phyloP scores from a whole-genome alignment of 192 early-diverging fungal genomes.

The Ambispora gerdemannii region DNA sequence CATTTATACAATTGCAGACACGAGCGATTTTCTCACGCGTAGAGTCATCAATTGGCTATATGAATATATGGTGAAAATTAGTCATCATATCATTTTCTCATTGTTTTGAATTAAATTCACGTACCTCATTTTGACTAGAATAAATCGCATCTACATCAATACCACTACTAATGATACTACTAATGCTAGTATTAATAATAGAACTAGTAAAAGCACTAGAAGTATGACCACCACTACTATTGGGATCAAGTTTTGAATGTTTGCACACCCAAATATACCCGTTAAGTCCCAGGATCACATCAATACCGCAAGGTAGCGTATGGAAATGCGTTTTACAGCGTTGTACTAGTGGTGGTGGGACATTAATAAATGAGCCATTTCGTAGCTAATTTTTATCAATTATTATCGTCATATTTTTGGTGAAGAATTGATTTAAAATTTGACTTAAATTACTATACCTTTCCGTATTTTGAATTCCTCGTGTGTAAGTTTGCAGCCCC shows the following conservation, averaged over 20 bases:
- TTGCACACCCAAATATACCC: conserved; percentile 97
- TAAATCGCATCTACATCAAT: conserved; percentile 83
- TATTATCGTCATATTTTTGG: not conserved
- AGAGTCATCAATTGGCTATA: conserved; percentile 61
- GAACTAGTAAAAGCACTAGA: too few relatives aligned
- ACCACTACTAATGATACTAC: conserved; percentile 56
- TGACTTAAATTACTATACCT: conserved; percentile 49
- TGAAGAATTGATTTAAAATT: not conserved
- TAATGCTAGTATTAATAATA: too few relatives aligned
- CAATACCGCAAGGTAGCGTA: conserved; percentile 84
- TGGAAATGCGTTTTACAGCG: conserved; percentile 95
- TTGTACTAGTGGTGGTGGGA: conserved; percentile 85
- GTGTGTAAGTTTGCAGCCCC: conserved; percentile 88
- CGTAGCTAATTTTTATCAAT: conserved; percentile 67
- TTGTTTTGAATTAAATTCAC: too few relatives aligned
- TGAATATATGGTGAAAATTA: not conserved
- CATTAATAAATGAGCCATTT: conserved; percentile 70
- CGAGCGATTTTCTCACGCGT: conserved; percentile 86
- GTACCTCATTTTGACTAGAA: conserved; percentile 84
- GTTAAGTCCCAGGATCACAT: conserved; percentile 92
- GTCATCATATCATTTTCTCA: not conserved
- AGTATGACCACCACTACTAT: too few relatives aligned
- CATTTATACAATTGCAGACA: conserved; percentile 81
- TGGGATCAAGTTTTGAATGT: conserved; percentile 48
- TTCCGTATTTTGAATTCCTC: conserved; percentile 86